Evolutionary conservation across 2,329 filamentous ascomycete genomes (phyloP), one percentile per base, ranked within the genome.

Genomic region (Alternaria angustiovoidea): DNA sequence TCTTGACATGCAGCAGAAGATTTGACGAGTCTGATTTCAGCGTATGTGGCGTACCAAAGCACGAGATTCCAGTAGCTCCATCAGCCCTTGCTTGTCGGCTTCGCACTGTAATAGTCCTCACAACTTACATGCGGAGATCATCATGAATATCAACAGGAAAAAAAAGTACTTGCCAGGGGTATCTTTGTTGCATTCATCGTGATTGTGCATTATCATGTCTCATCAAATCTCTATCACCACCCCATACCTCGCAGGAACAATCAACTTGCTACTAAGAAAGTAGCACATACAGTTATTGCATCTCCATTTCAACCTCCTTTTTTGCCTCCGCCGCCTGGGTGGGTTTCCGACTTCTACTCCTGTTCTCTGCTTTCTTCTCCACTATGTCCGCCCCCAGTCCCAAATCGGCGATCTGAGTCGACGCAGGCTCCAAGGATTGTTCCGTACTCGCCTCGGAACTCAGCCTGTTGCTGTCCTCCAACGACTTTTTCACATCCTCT

Each of bases 251-350:
- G 11, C 57, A 12, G 12, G 30, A 7, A 36, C 2, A 3, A 4
- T 3, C 30, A 4, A 20, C 32, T 49, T 49, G 34, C 46, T 26
- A 20, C 7, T 8, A 7, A 6, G 11, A 20, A 11, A 18, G 34
- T 32, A 49, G 30, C 32, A 4, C 20, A 26, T 1, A 3, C 34
- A 14, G 22, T 61, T 55, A 78, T 56, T 78, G 73, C 74, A 77
- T 75, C 65, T 78, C 77, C 11, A 77, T 72, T 55, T 77, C 76
- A 56, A 77, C 61, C 52, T 73, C 70, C 36, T 71, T 63, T 53
- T 62, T 66, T 6, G 58, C 62, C 30, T 65, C 69, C 22, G 60
- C 66, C 26, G 57, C 64, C 20, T 65, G 65, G 36, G 72, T 75
- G 28, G 54, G 54, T 28, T 60, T 63, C 28, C 69, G 54, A 52